phyloP scores from a whole-genome alignment of 495 filamentous ascomycete species.

The Daldinia decipiens region DNA sequence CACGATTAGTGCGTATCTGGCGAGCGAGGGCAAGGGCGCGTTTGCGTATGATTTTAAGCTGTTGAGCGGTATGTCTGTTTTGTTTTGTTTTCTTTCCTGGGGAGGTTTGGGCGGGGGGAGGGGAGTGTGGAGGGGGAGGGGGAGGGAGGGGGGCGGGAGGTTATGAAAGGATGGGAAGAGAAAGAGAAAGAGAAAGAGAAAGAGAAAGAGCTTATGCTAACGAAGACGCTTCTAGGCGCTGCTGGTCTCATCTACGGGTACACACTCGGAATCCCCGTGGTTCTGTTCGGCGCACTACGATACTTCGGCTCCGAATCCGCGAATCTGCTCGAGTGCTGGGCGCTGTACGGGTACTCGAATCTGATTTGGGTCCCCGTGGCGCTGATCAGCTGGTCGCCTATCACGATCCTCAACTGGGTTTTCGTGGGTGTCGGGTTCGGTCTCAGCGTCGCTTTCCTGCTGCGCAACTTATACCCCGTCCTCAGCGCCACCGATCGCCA shows the following conservation, averaged over 20 bases:
- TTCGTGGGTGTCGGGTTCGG: conserved; percentile 93
- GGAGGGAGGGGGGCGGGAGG: no score
- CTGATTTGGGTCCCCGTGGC: conserved; percentile 97
- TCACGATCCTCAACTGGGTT: conserved; percentile 88
- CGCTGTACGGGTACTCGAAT: conserved; percentile 94
- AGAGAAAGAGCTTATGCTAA: conserved; percentile 3
- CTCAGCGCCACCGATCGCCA: conserved; percentile 91
- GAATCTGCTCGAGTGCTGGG: conserved; percentile 91
- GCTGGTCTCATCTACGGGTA: conserved; percentile 95
- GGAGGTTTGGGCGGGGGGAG: neutral
- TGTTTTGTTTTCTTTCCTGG: neutral
- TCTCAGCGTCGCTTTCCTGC: conserved; percentile 83
- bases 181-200: no score
- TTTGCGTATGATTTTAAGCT: conserved; percentile 89
- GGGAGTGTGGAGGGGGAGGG: no score
- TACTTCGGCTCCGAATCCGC: conserved; percentile 94
- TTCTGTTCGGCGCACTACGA: conserved; percentile 85
- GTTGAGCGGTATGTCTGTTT: conserved; percentile 72
- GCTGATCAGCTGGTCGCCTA: conserved; percentile 85
- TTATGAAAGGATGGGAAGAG: neutral
- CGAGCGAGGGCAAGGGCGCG: conserved; percentile 52
- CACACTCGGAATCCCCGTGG: conserved; percentile 82
- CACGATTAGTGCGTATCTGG: conserved; percentile 90
- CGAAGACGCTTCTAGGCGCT: conserved; percentile 63
- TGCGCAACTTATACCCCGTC: conserved; percentile 93